phyloP scores from a whole-genome alignment of 345 rosid species.

The Moricandia moricandioides region DNA sequence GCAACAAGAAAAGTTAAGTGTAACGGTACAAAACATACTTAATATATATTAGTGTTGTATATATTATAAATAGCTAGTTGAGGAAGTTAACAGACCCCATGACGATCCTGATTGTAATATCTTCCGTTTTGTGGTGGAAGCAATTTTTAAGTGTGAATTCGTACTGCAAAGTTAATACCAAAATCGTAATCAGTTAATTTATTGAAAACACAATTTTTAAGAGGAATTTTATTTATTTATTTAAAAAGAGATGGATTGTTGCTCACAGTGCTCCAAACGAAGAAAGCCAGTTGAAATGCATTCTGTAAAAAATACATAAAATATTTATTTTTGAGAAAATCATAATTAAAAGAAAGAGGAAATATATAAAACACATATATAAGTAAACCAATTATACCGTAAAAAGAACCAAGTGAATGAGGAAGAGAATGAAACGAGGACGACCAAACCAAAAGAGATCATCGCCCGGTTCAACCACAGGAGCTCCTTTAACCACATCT shows the following conservation, averaged over 20 bases:
- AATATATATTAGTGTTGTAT: not conserved
- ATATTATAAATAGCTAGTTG: not conserved
- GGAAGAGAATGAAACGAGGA: conserved; percentile 78
- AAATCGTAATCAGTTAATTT: not conserved
- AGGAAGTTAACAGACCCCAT: conserved; percentile 64
- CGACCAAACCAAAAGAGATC: conserved; percentile 96
- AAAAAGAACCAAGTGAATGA: conserved; percentile 83
- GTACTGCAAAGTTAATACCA: conserved; percentile 50
- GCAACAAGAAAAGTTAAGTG: conserved; percentile 7
- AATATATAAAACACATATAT: not conserved
- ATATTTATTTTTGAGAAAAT: not conserved
- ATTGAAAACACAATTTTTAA: not conserved
- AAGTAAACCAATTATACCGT: conserved; percentile 47
- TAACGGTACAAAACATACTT: not conserved
- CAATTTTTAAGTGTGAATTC: conserved; percentile 51
- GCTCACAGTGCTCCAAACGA: conserved; percentile 71
- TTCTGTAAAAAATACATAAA: conserved; percentile 45
- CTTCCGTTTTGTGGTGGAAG: conserved; percentile 51
- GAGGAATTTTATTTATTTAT: not conserved
- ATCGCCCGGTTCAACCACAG: conserved; percentile 83
- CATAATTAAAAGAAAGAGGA: not conserved
- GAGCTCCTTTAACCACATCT: conserved; percentile 86
- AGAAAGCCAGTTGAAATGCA: conserved; percentile 87
- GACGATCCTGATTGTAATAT: conserved; percentile 59
- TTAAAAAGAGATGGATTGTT: not conserved